These are phyloP conservation scores for Neofusicoccum cordaticola DNA, from an alignment of 2,329 filamentous ascomycete species.

Conservation along the genomic window DNA sequence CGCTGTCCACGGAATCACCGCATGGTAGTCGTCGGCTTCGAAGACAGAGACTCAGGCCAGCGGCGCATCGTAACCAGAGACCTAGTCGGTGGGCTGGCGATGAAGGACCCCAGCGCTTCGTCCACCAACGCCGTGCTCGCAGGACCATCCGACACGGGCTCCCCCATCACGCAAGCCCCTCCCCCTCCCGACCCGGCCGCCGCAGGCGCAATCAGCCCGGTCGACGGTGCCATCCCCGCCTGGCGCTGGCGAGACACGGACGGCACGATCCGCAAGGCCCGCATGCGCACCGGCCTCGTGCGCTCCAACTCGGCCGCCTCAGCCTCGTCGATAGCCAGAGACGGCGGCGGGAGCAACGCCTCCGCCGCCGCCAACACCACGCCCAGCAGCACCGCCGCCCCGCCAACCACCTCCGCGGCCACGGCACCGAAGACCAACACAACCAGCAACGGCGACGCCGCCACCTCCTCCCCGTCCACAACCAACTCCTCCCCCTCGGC, in stretches of 20 bases:
- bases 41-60: slow-evolving; percentile 65
- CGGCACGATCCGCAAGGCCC: slow-evolving; percentile 27
- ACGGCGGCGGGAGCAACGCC: not conserved
- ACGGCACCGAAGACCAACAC: not conserved
- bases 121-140: not conserved
- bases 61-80: slow-evolving; percentile 67
- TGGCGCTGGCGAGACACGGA: slow-evolving; percentile 38
- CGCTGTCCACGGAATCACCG: slow-evolving; percentile 77
- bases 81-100: slow-evolving; percentile 70
- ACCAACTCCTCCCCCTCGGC: too few relatives aligned
- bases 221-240: not conserved
- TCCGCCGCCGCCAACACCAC: not conserved
- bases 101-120: slow-evolving; percentile 58
- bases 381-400: not conserved
- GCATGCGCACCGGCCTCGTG: slow-evolving; percentile 8
- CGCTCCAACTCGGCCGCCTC: not conserved
- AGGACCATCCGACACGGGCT: not conserved
- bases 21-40: slow-evolving; percentile 78
- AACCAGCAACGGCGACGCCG: not conserved
- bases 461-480: not conserved
- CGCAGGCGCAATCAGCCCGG: not conserved
- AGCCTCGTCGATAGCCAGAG: not conserved
- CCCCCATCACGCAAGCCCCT: slow-evolving; percentile 17
- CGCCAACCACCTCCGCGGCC: not conserved
- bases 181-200: slow-evolving; percentile 19